A percentile compares a stretch with the other conserved stretches of the same genome.
These are phyloP conservation scores for Tothia fuscella DNA, from an alignment of 2,329 filamentous ascomycete species.

Conservation along the genomic window DNA sequence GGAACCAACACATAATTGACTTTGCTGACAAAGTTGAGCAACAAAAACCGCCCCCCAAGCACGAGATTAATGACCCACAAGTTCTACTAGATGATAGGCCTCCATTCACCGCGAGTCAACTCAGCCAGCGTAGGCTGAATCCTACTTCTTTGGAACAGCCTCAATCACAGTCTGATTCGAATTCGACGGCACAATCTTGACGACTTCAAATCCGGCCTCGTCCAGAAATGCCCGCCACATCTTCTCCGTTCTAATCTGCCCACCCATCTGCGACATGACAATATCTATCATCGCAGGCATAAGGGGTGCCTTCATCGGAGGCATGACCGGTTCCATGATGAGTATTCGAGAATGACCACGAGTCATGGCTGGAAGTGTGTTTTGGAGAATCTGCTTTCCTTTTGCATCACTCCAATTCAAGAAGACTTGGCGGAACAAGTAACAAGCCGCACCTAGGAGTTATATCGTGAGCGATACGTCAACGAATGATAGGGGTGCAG, in stretches of 20 bases:
- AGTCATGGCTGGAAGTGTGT: not conserved
- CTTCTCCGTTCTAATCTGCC: not conserved
- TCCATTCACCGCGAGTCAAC: too few species aligned
- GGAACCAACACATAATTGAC: too few species aligned
- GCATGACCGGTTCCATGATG: not conserved
- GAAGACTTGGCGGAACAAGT: conserved; percentile 4
- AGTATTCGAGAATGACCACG: not conserved
- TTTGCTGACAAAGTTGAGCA: too few species aligned
- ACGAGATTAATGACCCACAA: too few species aligned
- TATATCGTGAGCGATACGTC: not conserved
- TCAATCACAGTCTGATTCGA: conserved; percentile 5
- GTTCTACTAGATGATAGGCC: too few species aligned
- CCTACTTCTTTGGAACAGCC: not conserved
- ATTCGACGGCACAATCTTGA: not conserved
- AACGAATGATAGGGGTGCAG: not conserved
- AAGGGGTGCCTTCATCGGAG: not conserved
- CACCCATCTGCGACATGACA: not conserved
- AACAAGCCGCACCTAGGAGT: conserved; percentile 4
- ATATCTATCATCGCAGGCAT: not conserved
- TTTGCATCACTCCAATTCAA: conserved; percentile 1
- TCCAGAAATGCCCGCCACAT: not conserved
- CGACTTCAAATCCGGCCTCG: conserved; percentile 2
- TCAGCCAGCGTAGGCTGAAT: too few species aligned
- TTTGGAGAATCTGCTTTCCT: conserved; percentile 1
- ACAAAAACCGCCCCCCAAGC: too few species aligned